Evolutionary conservation across 306 rosid species (phyloP).

Genomic region (Chamaecrista fasciculata): DNA sequence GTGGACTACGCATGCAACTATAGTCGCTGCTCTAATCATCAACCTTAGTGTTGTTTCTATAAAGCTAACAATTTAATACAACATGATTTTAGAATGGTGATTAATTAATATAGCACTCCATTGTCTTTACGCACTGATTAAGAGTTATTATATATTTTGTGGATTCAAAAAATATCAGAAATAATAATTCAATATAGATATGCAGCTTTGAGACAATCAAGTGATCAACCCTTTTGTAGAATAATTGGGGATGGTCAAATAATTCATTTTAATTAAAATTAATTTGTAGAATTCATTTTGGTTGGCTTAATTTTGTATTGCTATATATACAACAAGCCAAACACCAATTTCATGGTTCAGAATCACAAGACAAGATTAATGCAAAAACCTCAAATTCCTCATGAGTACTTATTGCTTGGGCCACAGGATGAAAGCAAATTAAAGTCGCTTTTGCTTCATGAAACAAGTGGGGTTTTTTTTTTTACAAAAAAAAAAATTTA

Average conservation of each 20-base stretch:
- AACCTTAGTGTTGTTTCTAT: background rate
- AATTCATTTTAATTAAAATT: no score
- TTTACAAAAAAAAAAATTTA: no score
- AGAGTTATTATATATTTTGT: no score
- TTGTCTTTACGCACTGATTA: no score
- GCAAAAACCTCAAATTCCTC: conserved; percentile 2
- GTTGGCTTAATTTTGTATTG: background rate
- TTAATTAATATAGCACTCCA: no score
- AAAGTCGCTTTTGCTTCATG: conserved; percentile 34
- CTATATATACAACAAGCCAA: background rate
- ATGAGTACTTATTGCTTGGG: conserved; percentile 10
- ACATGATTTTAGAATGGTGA: background rate
- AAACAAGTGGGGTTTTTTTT: no score
- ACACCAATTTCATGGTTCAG: background rate
- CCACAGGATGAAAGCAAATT: conserved; percentile 36
- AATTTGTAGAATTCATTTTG: background rate
- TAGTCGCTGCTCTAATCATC: background rate
- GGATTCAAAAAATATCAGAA: no score
- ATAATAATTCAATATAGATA: no score
- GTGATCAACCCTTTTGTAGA: background rate
- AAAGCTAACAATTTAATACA: background rate
- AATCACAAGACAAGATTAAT: background rate
- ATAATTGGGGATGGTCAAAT: background rate
- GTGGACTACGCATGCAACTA: background rate
- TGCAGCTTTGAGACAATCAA: background rate